Percentiles rank a stretch among this genome's conserved stretches.
phyloP scores from a whole-genome alignment of 768 basidiomycete genomes.

The Phylloporus sp. region DNA sequence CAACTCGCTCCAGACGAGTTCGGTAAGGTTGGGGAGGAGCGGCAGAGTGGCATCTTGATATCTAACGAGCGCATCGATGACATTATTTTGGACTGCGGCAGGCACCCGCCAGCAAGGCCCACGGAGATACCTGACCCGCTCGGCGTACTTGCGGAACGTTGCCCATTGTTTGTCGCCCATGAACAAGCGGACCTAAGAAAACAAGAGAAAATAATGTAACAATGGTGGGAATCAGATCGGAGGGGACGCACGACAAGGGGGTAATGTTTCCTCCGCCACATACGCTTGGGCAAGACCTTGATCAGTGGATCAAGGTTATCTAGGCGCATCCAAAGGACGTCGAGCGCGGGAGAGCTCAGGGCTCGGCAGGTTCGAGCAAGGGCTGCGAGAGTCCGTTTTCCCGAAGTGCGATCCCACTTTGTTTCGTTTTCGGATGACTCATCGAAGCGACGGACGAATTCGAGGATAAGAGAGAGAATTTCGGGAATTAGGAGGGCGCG shows the following conservation, averaged over 20 bases:
- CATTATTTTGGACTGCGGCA: conserved; percentile 13
- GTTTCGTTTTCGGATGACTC: conserved; percentile 16
- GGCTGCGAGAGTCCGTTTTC: conserved; percentile 23
- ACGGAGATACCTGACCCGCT: conserved; percentile 20
- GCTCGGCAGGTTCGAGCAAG: conserved; percentile 27
- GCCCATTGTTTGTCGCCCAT: conserved; percentile 27
- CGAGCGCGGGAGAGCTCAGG: conserved; percentile 21
- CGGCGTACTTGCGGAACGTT: conserved; percentile 23
- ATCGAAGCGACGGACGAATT: conserved; percentile 18
- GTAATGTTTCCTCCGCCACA: conserved; percentile 24
- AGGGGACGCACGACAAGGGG: conserved; percentile 18
- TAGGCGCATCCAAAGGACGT: conserved; percentile 27
- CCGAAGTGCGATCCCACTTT: conserved; percentile 9
- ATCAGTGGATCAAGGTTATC: conserved; percentile 28
- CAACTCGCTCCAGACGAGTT: conserved; percentile 24
- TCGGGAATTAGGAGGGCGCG: conserved; percentile 21
- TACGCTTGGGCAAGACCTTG: conserved; percentile 21
- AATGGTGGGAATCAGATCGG: background rate
- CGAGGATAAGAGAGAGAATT: conserved; percentile 22
- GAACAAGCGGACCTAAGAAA: conserved; percentile 19
- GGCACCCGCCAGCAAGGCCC: conserved; percentile 22
- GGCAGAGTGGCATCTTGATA: conserved; percentile 14
- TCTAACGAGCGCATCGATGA: conserved; percentile 14
- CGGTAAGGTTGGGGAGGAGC: conserved; percentile 24
- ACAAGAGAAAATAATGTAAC: background rate